Base-by-base conservation (phyloP, 2,329 filamentous ascomycete genomes). In the Alternaria dauci region DNA sequence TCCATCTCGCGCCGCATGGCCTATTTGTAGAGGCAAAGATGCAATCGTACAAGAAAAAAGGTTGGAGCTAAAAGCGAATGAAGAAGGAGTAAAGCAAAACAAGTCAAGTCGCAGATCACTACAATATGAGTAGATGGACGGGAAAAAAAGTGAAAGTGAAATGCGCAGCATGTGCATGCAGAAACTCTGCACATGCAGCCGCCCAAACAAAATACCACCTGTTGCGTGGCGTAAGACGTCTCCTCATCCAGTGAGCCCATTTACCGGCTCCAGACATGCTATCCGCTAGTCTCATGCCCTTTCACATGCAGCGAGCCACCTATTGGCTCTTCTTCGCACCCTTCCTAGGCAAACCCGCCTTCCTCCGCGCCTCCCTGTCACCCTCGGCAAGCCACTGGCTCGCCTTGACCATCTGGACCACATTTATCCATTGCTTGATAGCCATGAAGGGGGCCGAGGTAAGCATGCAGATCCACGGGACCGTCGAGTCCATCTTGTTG, bases 341-440 rank as follows among this genome's bases (percentile, higher is more conserved):
- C 59, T 71, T 81, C 70, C 61, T 81, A 9, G 77, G 81, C 52
- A 80, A 66, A 3, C 79, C 78, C 32, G 69, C 62, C 58, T 68
- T 75, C 66, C 68, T 86, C 71, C 93, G 86, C 62, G 85, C 83
- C 71, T 87, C 85, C 36, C 91, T 79, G 72, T 99, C 95, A n/a
- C 93, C 93, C 80, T 98, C 94, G 0, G 93, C 95, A 39, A 99
- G 85, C 89, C 92, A 96, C 75, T 88, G 89, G 80, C 93, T 94
- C 7, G 95, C 95, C 80, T 97, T 96, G 74, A 96, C 87, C 71
- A 99, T 86, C 83, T 99, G 95, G 48, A 98, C 86, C 52, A 97
- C 85, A 74, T 99, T 99, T 84, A 98, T 92, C 73, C 91, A 85
- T 78, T 99, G 95, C 86, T 99, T 99, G 70, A 89, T 85, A 25